Conservation (phyloP, 2,329 filamentous ascomycete species). For the Colletotrichum viniferum region DNA sequence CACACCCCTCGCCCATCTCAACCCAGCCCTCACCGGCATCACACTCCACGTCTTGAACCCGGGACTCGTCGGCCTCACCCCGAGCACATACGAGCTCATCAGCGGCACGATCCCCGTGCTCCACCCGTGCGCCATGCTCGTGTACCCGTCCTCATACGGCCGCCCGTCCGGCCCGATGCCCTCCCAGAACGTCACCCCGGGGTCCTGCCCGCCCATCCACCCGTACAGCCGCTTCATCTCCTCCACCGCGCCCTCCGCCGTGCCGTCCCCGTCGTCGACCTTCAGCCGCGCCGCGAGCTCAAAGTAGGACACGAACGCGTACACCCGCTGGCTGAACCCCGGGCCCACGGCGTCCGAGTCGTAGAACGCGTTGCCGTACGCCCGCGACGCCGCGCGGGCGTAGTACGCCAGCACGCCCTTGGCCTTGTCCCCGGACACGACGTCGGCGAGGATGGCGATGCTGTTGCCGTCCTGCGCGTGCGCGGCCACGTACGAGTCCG, state of each 20-base stretch:
- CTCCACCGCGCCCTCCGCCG: slow-evolving; percentile 42
- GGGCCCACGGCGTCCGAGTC: slow-evolving; percentile 43
- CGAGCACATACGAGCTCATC: slow-evolving; percentile 49
- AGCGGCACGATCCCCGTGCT: slow-evolving; percentile 53
- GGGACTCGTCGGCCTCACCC: slow-evolving; percentile 46
- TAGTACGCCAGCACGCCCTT: slow-evolving; percentile 44
- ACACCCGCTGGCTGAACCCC: slow-evolving; percentile 49
- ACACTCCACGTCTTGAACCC: slow-evolving; percentile 48
- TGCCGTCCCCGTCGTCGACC: slow-evolving; percentile 21
- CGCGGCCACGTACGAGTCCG: slow-evolving; percentile 31
- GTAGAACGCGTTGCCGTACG: slow-evolving; percentile 58
- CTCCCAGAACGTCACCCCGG: slow-evolving; percentile 54
- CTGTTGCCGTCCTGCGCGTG: slow-evolving; percentile 59
- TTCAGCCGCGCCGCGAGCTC: slow-evolving; percentile 54
- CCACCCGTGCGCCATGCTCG: slow-evolving; percentile 57
- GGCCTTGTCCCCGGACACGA: slow-evolving; percentile 32
- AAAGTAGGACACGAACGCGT: slow-evolving; percentile 58
- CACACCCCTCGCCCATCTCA: slow-evolving; percentile 47
- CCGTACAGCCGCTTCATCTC: slow-evolving; percentile 52
- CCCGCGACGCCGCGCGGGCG: slow-evolving; percentile 32
- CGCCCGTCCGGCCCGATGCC: slow-evolving; percentile 47
- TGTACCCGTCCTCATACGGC: slow-evolving; percentile 50
- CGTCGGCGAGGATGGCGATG: slow-evolving; percentile 46
- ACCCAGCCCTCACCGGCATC: slow-evolving; percentile 36
- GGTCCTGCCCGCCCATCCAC: slow-evolving; percentile 53